These are phyloP conservation scores for Raffaelea albimanens DNA, from an alignment of 2,329 filamentous ascomycete species.

Conservation along the genomic window DNA sequence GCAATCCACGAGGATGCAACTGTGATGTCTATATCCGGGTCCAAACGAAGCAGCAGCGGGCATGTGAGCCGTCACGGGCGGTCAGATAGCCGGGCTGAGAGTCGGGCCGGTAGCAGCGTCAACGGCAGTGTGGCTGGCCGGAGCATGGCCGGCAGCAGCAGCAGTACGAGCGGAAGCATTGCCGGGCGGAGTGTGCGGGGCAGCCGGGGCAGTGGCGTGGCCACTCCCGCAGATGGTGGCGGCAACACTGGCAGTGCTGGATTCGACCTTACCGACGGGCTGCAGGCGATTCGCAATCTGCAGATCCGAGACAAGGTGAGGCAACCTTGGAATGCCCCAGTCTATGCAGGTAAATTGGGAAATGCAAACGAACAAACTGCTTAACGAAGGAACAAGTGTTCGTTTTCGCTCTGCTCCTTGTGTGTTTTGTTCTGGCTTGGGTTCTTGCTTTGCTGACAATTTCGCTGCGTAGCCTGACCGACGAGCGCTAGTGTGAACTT, in stretches of 20 bases:
- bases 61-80: slow-evolving; percentile 9
- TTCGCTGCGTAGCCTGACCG: background rate
- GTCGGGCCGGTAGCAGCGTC: slow-evolving; percentile 8
- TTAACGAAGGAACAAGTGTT: background rate
- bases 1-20: slow-evolving; percentile 6
- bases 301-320: slow-evolving; percentile 24
- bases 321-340: slow-evolving; percentile 27
- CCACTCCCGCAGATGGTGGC: background rate
- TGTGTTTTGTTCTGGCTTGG: too few relatives aligned
- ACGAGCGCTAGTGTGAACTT: background rate
- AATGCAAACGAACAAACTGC: background rate
- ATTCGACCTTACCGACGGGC: slow-evolving; percentile 12
- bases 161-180: slow-evolving; percentile 9
- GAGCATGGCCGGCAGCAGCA: slow-evolving; percentile 9
- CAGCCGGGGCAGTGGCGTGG: background rate
- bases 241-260: background rate
- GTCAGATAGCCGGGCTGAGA: slow-evolving; percentile 14
- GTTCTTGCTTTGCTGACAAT: too few relatives aligned
- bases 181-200: slow-evolving; percentile 7
- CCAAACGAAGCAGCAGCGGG: slow-evolving; percentile 18
- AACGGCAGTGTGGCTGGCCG: background rate
- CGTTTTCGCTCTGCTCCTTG: background rate
- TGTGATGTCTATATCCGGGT: slow-evolving; percentile 16
- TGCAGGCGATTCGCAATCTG: slow-evolving; percentile 20
- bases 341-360: slow-evolving; percentile 23